Percentiles rank a stretch among this genome's conserved stretches.
Evolutionary conservation across 179 eudicot species (phyloP).

Genomic region (Sideroxylon spinosum): DNA sequence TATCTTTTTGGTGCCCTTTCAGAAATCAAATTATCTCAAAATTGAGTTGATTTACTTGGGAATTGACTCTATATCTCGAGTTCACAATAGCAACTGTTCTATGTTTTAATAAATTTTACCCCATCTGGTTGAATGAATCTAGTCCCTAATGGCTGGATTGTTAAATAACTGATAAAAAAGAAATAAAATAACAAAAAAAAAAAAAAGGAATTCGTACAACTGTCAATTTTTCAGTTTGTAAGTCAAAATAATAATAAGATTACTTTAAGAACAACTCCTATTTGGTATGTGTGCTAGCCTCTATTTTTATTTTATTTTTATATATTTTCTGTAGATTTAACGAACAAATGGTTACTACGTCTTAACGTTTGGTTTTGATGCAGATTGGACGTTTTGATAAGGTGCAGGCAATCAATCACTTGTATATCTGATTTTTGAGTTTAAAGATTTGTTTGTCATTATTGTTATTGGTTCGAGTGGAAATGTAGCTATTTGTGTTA

Average conservation of each 20-base stretch:
- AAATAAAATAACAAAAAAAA: not conserved
- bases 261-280: not conserved
- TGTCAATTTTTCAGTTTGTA: not conserved
- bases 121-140: not conserved
- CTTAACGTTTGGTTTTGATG: not conserved
- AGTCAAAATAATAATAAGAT: not conserved
- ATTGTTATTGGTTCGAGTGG: not conserved
- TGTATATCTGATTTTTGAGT: not conserved
- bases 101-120: too few relatives aligned
- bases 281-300: not conserved
- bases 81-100: too few relatives aligned
- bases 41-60: not conserved
- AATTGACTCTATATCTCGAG: not conserved
- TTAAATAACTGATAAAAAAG: too few relatives aligned
- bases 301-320: not conserved
- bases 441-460: too few relatives aligned
- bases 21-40: not conserved
- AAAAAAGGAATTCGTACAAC: not conserved
- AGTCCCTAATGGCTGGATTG: too few relatives aligned
- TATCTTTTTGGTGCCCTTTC: too few relatives aligned
- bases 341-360: not conserved
- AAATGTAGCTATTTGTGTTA: not conserved
- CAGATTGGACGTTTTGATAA: not conserved
- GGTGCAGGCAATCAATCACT: slow-evolving; percentile 3
- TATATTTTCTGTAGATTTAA: not conserved